Percentiles rank a stretch among this genome's conserved stretches.
phyloP scores from a whole-genome alignment of 352 stramenopile species.

The Phytophthora pluvialis region DNA sequence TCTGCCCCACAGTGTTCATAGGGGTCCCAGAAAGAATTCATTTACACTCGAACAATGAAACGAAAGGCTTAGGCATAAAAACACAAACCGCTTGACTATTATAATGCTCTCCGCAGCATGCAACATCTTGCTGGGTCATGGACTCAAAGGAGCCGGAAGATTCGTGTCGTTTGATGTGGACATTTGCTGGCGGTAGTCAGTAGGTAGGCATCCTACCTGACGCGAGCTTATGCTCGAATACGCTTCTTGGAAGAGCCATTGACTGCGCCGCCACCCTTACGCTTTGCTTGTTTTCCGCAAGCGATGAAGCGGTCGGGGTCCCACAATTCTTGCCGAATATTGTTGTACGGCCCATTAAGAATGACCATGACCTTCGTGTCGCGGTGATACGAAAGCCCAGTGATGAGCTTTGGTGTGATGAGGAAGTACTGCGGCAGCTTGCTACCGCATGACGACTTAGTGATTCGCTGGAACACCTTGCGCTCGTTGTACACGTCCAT shows the following conservation, averaged over 20 bases:
- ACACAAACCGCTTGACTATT: conserved; percentile 25
- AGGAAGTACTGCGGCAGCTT: conserved; percentile 91
- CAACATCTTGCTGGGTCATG: conserved; percentile 7
- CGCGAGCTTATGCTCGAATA: conserved; percentile 31
- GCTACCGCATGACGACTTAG: conserved; percentile 85
- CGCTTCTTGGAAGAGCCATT: conserved; percentile 35
- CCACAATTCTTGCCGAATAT: conserved; percentile 79
- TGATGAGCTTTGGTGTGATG: conserved; percentile 91
- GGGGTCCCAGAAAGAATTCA: conserved; percentile 2
- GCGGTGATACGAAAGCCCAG: conserved; percentile 79
- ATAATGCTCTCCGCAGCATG: conserved; percentile 21
- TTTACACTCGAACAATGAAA: conserved; percentile 29
- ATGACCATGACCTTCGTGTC: conserved; percentile 91
- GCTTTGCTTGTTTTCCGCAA: conserved; percentile 47
- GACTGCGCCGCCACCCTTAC: conserved; percentile 14
- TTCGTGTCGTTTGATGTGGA: conserved; percentile 18
- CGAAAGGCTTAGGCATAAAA: conserved; percentile 21
- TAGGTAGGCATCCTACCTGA: neutral
- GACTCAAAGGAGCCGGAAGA: conserved; percentile 6
- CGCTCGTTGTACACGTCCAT: conserved; percentile 92
- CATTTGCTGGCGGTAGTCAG: conserved; percentile 10
- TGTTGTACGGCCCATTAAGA: conserved; percentile 87
- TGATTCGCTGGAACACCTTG: conserved; percentile 91
- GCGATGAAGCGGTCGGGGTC: conserved; percentile 62
- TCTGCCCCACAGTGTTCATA: conserved; percentile 10